Evolutionary conservation across 2,329 filamentous ascomycete species (phyloP).

Genomic region (Atkinsonella texensis): DNA sequence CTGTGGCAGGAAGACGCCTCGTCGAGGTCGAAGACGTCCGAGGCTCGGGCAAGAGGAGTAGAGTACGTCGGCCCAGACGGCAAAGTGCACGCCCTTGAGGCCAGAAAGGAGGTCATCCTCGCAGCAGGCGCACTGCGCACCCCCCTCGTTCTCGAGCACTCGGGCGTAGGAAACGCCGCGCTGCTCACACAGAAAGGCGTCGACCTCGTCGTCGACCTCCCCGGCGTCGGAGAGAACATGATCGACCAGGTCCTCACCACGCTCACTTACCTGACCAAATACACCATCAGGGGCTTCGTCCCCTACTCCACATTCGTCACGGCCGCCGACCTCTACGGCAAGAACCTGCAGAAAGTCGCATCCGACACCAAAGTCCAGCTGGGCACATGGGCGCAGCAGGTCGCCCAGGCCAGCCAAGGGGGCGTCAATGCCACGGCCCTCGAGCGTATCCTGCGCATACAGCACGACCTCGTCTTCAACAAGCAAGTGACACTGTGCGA

Average conservation of each 20-base stretch:
- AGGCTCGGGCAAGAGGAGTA: conserved; percentile 19
- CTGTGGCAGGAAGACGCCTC: conserved; percentile 12
- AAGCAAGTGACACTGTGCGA: conserved; percentile 33
- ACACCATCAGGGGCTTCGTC: conserved; percentile 14
- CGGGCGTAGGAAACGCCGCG: conserved; percentile 35
- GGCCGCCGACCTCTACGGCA: conserved; percentile 22
- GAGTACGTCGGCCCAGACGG: conserved; percentile 26
- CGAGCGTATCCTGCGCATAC: conserved; percentile 28
- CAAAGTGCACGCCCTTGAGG: conserved; percentile 20
- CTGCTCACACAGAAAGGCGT: conserved; percentile 31
- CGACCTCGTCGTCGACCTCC: conserved; percentile 28
- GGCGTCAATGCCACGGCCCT: conserved; percentile 20
- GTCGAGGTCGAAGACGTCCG: not conserved
- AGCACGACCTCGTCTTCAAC: conserved; percentile 36
- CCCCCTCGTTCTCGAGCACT: conserved; percentile 39
- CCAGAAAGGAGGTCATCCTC: conserved; percentile 33
- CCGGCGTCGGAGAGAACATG: conserved; percentile 41
- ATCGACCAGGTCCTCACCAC: conserved; percentile 33
- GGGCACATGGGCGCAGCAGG: conserved; percentile 18
- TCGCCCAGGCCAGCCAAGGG: conserved; percentile 15
- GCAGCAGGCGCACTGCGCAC: conserved; percentile 38
- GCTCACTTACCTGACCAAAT: conserved; percentile 14
- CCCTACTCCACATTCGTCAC: conserved; percentile 23
- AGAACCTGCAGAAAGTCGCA: conserved; percentile 11
- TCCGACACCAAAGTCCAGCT: conserved; percentile 15